phyloP scores from a whole-genome alignment of 2,329 filamentous ascomycete species.

The Escovopsis weberi region DNA sequence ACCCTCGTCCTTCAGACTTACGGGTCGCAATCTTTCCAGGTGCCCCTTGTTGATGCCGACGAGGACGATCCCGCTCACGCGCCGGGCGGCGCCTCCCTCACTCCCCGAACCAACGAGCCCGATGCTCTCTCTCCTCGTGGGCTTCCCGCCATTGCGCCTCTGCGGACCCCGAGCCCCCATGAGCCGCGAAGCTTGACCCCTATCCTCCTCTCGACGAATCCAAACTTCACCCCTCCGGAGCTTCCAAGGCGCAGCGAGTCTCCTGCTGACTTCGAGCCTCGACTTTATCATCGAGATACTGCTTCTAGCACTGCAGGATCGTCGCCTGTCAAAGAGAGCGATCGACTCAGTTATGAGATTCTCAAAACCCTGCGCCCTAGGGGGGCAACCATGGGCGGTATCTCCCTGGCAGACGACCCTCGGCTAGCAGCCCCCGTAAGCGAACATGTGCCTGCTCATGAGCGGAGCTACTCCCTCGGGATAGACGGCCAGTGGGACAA shows the following conservation, averaged over 20 bases:
- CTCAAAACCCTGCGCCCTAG: conserved; percentile 50
- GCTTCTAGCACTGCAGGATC: conserved; percentile 35
- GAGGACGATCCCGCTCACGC: conserved; percentile 1
- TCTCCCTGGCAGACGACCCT: conserved; percentile 7
- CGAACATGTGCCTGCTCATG: conserved; percentile 18
- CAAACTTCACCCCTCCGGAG: conserved; percentile 26
- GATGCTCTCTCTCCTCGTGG: conserved; percentile 7
- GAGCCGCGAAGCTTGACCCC: neutral
- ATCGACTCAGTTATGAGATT: conserved; percentile 59
- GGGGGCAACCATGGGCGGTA: conserved; percentile 10
- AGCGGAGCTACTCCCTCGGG: conserved; percentile 48
- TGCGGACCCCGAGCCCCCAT: conserved; percentile 20
- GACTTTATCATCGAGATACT: conserved; percentile 24
- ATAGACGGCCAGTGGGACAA: conserved; percentile 53
- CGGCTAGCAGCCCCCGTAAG: conserved; percentile 8
- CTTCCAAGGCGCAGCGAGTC: conserved; percentile 21
- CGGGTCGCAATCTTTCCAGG: too few relatives aligned
- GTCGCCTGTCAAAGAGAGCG: conserved; percentile 49
- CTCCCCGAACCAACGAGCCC: neutral
- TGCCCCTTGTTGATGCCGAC: neutral
- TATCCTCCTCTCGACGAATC: conserved; percentile 3
- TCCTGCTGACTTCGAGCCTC: conserved; percentile 20
- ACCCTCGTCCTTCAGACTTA: too few relatives aligned
- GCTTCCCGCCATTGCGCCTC: conserved; percentile 15
- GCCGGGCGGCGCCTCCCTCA: neutral